A percentile compares a stretch with the other conserved stretches of the same genome.
phyloP scores from a whole-genome alignment of 2,329 filamentous ascomycete species.

The Fusarium anthophilum region DNA sequence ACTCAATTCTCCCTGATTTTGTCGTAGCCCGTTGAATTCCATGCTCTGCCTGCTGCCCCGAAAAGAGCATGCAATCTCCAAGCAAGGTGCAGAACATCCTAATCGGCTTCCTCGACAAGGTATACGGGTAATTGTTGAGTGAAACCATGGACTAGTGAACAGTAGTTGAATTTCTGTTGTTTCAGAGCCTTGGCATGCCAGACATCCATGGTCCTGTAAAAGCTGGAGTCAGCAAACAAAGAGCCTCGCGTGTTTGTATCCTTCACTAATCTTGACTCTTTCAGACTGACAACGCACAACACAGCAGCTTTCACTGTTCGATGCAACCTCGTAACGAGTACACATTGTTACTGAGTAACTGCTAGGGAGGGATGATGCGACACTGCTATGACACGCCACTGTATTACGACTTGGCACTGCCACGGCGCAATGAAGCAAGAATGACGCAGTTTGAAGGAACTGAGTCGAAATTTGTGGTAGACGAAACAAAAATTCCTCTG shows the following conservation, averaged over 20 bases:
- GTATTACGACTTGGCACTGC: slow-evolving; percentile 5
- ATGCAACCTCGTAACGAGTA: neutral
- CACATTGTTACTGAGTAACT: neutral
- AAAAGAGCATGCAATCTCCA: neutral
- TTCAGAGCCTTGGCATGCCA: neutral
- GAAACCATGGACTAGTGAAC: neutral
- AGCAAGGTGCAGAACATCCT: slow-evolving; percentile 4
- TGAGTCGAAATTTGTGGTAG: neutral
- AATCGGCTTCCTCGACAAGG: neutral
- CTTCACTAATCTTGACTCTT: neutral
- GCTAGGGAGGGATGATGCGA: neutral
- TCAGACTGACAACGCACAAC: slow-evolving; percentile 1
- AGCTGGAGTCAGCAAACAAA: neutral
- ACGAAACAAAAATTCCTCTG: neutral
- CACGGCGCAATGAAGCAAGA: slow-evolving; percentile 28
- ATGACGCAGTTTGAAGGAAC: slow-evolving; percentile 24
- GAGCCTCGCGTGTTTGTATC: neutral
- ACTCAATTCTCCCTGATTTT: neutral
- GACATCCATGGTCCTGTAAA: neutral
- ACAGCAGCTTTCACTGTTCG: neutral
- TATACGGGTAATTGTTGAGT: neutral
- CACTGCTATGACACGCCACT: slow-evolving; percentile 31
- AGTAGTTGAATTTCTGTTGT: neutral
- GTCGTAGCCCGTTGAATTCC: neutral
- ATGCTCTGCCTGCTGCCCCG: neutral